phyloP scores from a whole-genome alignment of 176 grass and related monocot genomes.

The Oryza officinalis region DNA sequence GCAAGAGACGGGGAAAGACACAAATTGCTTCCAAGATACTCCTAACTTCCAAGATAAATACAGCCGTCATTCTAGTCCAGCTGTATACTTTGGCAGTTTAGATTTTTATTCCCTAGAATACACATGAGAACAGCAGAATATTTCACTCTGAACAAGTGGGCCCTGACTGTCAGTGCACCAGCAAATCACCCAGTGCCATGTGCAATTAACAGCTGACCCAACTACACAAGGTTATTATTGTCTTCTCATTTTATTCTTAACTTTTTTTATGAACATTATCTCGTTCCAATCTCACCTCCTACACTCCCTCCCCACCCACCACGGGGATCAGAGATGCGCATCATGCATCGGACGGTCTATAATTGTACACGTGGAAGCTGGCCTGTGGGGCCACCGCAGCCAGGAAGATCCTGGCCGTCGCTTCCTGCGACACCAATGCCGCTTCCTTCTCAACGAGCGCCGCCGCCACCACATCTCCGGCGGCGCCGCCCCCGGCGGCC shows the following conservation, averaged over 20 bases:
- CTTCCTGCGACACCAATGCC: conserved; percentile 64
- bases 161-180: conserved; percentile 4
- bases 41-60: neutral
- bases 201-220: conserved; percentile 35
- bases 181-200: conserved; percentile 15
- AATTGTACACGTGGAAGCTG: conserved; percentile 79
- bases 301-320: neutral
- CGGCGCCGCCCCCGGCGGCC: conserved; percentile 27
- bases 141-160: neutral
- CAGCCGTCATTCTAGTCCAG: neutral
- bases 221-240: conserved; percentile 34
- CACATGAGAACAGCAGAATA: conserved; percentile 21
- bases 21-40: neutral
- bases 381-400: conserved; percentile 62
- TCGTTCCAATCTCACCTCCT: conserved; percentile 28
- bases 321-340: conserved; percentile 3
- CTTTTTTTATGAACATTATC: conserved; percentile 52
- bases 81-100: neutral
- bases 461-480: conserved; percentile 56
- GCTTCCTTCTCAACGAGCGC: conserved; percentile 79
- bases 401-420: conserved; percentile 80
- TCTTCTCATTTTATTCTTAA: conserved; percentile 37
- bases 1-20: conserved; percentile 18
- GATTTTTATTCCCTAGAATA: neutral
- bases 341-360: conserved; percentile 57